Conservation (phyloP, 1,284 basidiomycete genomes). For the Melampsora americana region DNA sequence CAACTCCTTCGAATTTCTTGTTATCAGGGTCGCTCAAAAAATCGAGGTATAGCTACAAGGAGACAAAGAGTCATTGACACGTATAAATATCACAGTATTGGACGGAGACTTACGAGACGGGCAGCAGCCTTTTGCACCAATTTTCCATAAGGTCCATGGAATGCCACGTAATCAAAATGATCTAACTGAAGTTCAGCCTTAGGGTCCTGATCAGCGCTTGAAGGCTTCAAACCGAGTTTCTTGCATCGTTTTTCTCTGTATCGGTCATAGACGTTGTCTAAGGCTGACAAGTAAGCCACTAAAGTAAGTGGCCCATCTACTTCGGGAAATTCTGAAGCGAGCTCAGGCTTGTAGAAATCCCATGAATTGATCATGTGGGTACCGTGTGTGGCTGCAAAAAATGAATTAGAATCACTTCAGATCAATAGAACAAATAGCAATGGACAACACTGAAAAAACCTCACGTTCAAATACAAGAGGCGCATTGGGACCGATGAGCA, state of each 20-base stretch:
- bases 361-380: constrained; percentile 97
- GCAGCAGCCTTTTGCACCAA: constrained; percentile 96
- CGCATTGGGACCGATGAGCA: constrained; percentile 93
- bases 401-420: not conserved
- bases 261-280: constrained; percentile 82
- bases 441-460: constrained; percentile 54
- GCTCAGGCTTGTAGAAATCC: constrained; percentile 96
- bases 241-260: constrained; percentile 80
- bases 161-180: constrained; percentile 56
- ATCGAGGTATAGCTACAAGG: constrained; percentile 70
- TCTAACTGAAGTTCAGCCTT: constrained; percentile 50
- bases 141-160: constrained; percentile 82
- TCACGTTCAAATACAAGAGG: constrained; percentile 90
- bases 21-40: constrained; percentile 75
- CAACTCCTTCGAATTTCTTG: constrained; percentile 69
- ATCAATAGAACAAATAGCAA: no score
- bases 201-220: constrained; percentile 32
- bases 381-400: constrained; percentile 76
- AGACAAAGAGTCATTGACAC: not conserved
- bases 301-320: constrained; percentile 97
- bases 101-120: constrained; percentile 62
- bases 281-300: constrained; percentile 87
- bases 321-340: constrained; percentile 88
- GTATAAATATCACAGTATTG: not conserved
- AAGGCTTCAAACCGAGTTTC: constrained; percentile 54